Evolutionary conservation across 176 grass and related monocot genomes (phyloP), one percentile per base, ranked within the genome.

Genomic region (Carex scoparia): DNA sequence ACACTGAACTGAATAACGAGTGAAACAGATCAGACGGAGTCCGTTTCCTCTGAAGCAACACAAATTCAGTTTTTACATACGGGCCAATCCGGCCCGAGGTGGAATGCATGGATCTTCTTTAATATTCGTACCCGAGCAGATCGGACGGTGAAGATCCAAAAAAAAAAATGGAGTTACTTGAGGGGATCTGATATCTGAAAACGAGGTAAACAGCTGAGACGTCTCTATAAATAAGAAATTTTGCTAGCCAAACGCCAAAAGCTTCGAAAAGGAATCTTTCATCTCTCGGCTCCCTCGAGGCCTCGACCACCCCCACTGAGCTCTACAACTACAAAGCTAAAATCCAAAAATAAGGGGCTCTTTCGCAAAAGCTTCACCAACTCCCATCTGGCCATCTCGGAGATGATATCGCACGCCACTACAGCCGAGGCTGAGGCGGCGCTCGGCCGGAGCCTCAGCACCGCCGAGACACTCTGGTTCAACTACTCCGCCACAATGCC

Each of bases 331-430:
- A 57, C 56, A 79, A 54, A 32, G 7, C 0, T 16, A 18, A 80
- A 15, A 60, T 79, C 18, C 33, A 1, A 23, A 30, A 33, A 33
- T 1, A 1, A 7, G 14, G 82, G 4, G 15, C 31, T 65, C 49
- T 54, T 55, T 55, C 56, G 85, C 8, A 54, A 79, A 38, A 11
- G 5, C 16, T 37, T 76, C 30, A 14, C 55, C 56, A 42, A 48
- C 65, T 57, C 82, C 63, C 69, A 84, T 74, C 81, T 74, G 77
- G 0, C 23, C 23, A 23, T 23, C 23, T 23, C 23, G 23, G 23
- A 23, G 23, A 95, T 98, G 96, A 82, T 98, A 15, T 90, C 96
- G 23, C 92, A 94, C 91, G 90, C 87, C 80, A 95, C 90, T 42
- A 57, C 88, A 18, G 88, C 48, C 19, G 96, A 85, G 51, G 96